These are phyloP conservation scores for Pythium aquatile DNA, from an alignment of 352 stramenopile species.

Conservation along the genomic window DNA sequence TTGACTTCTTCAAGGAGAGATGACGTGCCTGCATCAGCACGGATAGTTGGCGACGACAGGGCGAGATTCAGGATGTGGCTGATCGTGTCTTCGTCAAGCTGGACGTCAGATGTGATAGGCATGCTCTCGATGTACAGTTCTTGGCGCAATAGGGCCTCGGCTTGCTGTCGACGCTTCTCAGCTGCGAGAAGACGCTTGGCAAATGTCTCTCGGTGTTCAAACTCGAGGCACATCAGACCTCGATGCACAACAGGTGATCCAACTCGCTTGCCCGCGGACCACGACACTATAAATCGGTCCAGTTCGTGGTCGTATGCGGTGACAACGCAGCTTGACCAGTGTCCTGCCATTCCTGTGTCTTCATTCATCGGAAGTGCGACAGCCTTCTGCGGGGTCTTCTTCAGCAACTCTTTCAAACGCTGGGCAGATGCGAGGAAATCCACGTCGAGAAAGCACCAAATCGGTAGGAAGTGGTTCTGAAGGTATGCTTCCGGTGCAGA, in stretches of 20 bases:
- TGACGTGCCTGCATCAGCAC: slow-evolving; percentile 54
- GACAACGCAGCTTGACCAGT: slow-evolving; percentile 77
- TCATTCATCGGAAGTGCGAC: slow-evolving; percentile 67
- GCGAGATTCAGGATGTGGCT: slow-evolving; percentile 71
- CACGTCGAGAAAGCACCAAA: slow-evolving; percentile 76
- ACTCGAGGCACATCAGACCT: slow-evolving; percentile 63
- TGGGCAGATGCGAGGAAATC: slow-evolving; percentile 25
- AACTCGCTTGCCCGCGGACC: slow-evolving; percentile 71
- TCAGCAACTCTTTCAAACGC: slow-evolving; percentile 9
- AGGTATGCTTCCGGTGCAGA: slow-evolving; percentile 28
- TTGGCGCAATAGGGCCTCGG: slow-evolving; percentile 61
- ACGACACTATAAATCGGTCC: slow-evolving; percentile 66
- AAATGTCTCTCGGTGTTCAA: slow-evolving; percentile 49
- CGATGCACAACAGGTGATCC: slow-evolving; percentile 62
- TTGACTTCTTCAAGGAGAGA: slow-evolving; percentile 88
- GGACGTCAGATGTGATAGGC: slow-evolving; percentile 60
- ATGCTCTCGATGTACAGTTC: slow-evolving; percentile 76
- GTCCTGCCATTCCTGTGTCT: slow-evolving; percentile 43
- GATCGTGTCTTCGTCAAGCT: slow-evolving; percentile 69
- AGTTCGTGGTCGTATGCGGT: slow-evolving; percentile 55
- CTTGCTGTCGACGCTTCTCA: slow-evolving; percentile 47
- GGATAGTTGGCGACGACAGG: slow-evolving; percentile 53
- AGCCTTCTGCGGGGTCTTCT: slow-evolving; percentile 42
- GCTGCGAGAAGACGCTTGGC: slow-evolving; percentile 39
- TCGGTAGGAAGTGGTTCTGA: slow-evolving; percentile 49